Evolutionary conservation across 1,139 yeast genomes (phyloP), one percentile per base, ranked within the genome.

Genomic region (Kodamaea arcana): DNA sequence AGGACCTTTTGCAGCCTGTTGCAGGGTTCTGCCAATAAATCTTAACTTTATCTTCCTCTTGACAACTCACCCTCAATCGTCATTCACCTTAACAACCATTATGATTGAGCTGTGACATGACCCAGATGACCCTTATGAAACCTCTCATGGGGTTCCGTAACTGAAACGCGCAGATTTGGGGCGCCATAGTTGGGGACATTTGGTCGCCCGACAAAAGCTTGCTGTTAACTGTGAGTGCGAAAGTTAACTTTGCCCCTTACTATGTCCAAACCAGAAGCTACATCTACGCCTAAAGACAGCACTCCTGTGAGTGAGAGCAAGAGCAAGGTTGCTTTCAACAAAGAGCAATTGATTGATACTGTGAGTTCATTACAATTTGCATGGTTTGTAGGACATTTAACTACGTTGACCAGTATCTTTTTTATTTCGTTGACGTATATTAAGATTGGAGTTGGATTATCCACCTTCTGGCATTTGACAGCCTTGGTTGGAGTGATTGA

Each of bases 311-410:
- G 21, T n/a, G 23, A 16, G 13, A 30, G 23, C 15, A 16, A 29
- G 18, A 17, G 27, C 11, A 13, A 26, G 24, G 12, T 17, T 12
- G 15, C 24, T 13, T 15, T 25, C 23, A 29, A 33, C 24, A 33
- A 27, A 29, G 41, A 37, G 25, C 27, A 23, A 32, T 41, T 33
- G 62, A 60, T 34, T 15, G 24, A 32, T 26, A 26, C 32, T 17
- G 30, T 38, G 15, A 21, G 29, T 14, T 59, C 79, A 4, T 57
- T 71, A 37, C 83, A 79, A 51, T 78, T 77, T 48, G 77, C 71
- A 9, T 78, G 84, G 84, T 78, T 77, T 51, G 57, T 62, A 40
- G 90, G 96, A 41, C 96, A 92, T 54, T 67, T 78, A 4, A 50
- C 75, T 30, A 84, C 90, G 3, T 64, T 88, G 20, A 15, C 74